Base-by-base conservation (phyloP, 2,329 filamentous ascomycete species). In the Elsinoe perseae region DNA sequence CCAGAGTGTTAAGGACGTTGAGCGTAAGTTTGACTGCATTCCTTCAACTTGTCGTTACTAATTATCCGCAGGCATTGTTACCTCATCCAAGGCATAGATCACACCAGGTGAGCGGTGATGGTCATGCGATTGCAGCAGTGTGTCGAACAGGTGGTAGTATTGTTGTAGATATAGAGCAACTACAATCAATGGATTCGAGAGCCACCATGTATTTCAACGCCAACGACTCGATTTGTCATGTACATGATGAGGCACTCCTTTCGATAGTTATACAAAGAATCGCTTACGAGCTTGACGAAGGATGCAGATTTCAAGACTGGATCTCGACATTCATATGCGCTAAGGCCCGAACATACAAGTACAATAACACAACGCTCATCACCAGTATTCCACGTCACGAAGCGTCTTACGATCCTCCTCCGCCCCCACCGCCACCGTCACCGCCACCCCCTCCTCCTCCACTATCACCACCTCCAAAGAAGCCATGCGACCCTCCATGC, bases 1-100 rank as follows among this genome's bases (percentile, higher is more conserved):
- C 79, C 93, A 98, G 82, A 95, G 90, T 74, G 83, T 98, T 69
- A 77, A 86, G 63, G 93, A 98, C 75, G 85, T 98, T 71, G 93
- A 98, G 85, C 92, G 91, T 96, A 80, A 73, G 83, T 72, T 53
- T 8, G 20, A n/a, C 6, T 34, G 10, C 18, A 5, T 16, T 20
- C 6, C 16, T 21, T 4, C 1, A 7, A 2, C 8, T 4, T 18
- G 8, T 10, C 2, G 9, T 8, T 23, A 20, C 44, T 50, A 21
- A 34, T 10, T 38, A 38, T 23, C 32, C 16, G n/a, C 20, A 52
- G 48, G 48, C 48, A 52, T 52, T 32, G 28, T 52, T 20, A 36
- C 48, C 16, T 23, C 16, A 18, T 36, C 48, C 18, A 52, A 52
- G 30, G 48, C 48, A 21, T 52, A 52, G 48, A 52, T 52, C 48